Base-by-base conservation (phyloP, 352 stramenopile species). In the Pseudoperonospora humuli region DNA sequence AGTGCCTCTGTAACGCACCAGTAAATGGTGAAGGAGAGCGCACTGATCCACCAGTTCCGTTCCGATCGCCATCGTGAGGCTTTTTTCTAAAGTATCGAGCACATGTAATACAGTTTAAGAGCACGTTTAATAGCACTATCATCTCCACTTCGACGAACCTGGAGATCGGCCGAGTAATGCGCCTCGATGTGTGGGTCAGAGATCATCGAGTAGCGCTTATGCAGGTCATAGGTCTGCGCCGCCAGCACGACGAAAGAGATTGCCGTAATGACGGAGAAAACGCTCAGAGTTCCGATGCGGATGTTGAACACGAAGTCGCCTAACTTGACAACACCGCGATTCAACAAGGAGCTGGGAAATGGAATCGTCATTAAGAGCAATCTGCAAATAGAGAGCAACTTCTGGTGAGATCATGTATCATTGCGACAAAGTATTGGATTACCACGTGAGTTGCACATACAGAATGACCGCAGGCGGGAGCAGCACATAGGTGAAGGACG, bases 11-110 rank as follows among this genome's bases (percentile, higher is more conserved):
- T 35, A 7, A 61, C 66, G 19, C 19, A 86, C 76, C 77, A 90
- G 59, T 90, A 90, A 45, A 90, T 90, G 19, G 72, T 84, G 47
- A 90, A 90, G 23, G 75, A 85, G 20, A 90, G 72, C 17, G 77
- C 75, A 40, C 75, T 87, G 59, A 90, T 90, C 77, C 77, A 90
- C 75, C 75, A 90, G 57, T 90, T 90, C 36, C 77, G 57, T 57
- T 90, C 77, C 7, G 65, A 76, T 20, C 77, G 69, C 77, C 77
- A 89, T 33, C 77, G 72, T 28, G 70, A 70, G 15, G 77, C 77
- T 39, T 87, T 86, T 64, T 90, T 83, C 69, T 50, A 38, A 28
- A 3, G n/a, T 21, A 24, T 21, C 23, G 9, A 27, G 2, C 2
- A 24, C 13, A 73, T 38, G 19, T 35, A 36, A 3, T 33, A 29